Conservation (phyloP, 2,329 filamentous ascomycete species). For the Aspergillus thermomutatus region DNA sequence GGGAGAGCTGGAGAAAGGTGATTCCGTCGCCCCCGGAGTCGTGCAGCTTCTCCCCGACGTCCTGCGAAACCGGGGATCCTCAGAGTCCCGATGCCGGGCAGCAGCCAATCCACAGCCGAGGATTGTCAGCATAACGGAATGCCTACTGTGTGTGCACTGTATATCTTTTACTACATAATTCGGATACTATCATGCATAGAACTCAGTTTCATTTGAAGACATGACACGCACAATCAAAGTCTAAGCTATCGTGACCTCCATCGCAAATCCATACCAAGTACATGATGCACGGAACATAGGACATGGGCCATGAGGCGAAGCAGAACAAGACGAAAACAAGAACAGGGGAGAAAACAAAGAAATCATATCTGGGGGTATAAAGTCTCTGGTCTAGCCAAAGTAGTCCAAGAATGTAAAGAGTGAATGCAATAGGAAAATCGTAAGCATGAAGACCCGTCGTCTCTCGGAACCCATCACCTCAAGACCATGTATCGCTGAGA, state of each 20-base stretch:
- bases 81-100: conserved; percentile 8
- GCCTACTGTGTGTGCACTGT: neutral
- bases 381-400: neutral
- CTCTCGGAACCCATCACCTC: conserved; percentile 1
- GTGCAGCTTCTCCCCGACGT: conserved; percentile 5
- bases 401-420: neutral
- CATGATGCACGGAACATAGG: neutral
- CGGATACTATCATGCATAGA: neutral
- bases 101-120: conserved; percentile 11
- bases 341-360: neutral
- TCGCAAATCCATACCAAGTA: neutral
- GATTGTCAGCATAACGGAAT: conserved; percentile 9
- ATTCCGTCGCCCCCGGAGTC: conserved; percentile 1
- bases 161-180: neutral
- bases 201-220: neutral
- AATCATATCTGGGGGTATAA: conserved; percentile 3
- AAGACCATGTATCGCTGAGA: conserved; percentile 14
- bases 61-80: conserved; percentile 19
- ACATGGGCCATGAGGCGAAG: neutral
- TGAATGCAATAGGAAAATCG: neutral
- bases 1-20: conserved; percentile 2
- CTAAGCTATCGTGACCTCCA: neutral
- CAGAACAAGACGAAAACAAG: neutral
- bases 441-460: conserved; percentile 2
- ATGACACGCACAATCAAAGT: neutral